A percentile compares a stretch with the other conserved stretches of the same genome.
phyloP scores from a whole-genome alignment of 192 early-diverging fungal species.

The Glomus cerebriforme region DNA sequence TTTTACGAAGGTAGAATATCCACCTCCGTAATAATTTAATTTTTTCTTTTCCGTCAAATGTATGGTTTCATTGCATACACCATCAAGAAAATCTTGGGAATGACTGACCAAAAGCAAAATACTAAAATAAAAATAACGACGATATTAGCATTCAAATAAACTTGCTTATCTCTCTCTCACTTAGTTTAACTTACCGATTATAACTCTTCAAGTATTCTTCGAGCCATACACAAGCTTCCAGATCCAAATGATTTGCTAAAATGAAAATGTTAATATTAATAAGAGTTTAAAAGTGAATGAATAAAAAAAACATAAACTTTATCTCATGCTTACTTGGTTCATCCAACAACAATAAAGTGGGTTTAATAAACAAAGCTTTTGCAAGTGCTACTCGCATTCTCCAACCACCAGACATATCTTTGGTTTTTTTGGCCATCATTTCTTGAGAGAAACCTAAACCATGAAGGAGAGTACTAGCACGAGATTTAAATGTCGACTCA shows the following conservation, averaged over 20 bases:
- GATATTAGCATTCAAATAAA: constrained; percentile 71
- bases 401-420: constrained; percentile 99
- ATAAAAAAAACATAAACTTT: constrained; percentile 45
- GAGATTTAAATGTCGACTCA: constrained; percentile 88
- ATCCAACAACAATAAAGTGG: constrained; percentile 86
- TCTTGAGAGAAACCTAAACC: constrained; percentile 92
- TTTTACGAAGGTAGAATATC: constrained; percentile 95
- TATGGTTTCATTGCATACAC: constrained; percentile 63
- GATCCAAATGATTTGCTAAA: constrained; percentile 79
- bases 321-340: constrained; percentile 72
- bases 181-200: constrained; percentile 22
- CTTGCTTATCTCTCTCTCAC: constrained; percentile 34
- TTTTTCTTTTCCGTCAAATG: constrained; percentile 64
- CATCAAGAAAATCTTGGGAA: constrained; percentile 95
- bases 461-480: constrained; percentile 86
- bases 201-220: constrained; percentile 90
- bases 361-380: constrained; percentile 93
- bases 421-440: constrained; percentile 91
- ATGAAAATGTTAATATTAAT: background rate
- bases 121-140: constrained; percentile 44
- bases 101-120: constrained; percentile 90
- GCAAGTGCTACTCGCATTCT: constrained; percentile 98
- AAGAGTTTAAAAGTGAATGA: background rate
- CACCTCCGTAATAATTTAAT: constrained; percentile 94
- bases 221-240: constrained; percentile 95